phyloP scores from a whole-genome alignment of 345 rosid genomes.

The Noccaea caerulescens region DNA sequence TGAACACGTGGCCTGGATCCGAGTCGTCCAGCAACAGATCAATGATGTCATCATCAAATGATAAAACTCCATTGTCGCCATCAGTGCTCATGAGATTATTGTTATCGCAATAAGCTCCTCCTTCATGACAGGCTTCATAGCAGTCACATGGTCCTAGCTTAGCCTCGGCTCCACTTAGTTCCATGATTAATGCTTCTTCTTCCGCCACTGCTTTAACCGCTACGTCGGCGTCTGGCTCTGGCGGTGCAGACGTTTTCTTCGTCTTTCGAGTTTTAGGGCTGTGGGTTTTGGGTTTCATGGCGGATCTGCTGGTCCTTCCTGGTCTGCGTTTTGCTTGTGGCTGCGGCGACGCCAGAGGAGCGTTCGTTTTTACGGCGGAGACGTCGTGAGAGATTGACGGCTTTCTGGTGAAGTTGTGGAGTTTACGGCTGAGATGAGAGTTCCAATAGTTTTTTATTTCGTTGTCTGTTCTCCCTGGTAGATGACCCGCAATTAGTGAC shows the following conservation, averaged over 20 bases:
- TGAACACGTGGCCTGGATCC: constrained; percentile 27
- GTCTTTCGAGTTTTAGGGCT: constrained; percentile 21
- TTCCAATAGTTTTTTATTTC: constrained; percentile 84
- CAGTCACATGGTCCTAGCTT: constrained; percentile 27
- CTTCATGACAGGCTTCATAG: neutral
- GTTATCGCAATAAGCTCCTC: neutral
- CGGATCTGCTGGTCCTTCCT: constrained; percentile 42
- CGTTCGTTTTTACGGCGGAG: constrained; percentile 24
- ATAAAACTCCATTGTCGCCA: constrained; percentile 27
- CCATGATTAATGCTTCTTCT: constrained; percentile 30
- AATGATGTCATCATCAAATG: constrained; percentile 43
- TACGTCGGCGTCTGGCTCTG: constrained; percentile 16
- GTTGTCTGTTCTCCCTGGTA: constrained; percentile 84
- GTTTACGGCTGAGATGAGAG: constrained; percentile 67
- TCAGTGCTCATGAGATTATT: constrained; percentile 30
- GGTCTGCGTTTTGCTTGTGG: constrained; percentile 36
- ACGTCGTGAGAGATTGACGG: constrained; percentile 32
- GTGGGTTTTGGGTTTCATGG: constrained; percentile 42
- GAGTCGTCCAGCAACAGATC: constrained; percentile 38
- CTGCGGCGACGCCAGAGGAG: neutral
- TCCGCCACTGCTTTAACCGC: constrained; percentile 8
- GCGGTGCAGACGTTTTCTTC: constrained; percentile 27
- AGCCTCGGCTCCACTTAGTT: constrained; percentile 36
- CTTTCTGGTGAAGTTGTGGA: constrained; percentile 49
- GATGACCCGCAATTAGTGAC: constrained; percentile 71